Base-by-base conservation (phyloP, 176 grass and related monocot species). In the Eleusine coracana region DNA sequence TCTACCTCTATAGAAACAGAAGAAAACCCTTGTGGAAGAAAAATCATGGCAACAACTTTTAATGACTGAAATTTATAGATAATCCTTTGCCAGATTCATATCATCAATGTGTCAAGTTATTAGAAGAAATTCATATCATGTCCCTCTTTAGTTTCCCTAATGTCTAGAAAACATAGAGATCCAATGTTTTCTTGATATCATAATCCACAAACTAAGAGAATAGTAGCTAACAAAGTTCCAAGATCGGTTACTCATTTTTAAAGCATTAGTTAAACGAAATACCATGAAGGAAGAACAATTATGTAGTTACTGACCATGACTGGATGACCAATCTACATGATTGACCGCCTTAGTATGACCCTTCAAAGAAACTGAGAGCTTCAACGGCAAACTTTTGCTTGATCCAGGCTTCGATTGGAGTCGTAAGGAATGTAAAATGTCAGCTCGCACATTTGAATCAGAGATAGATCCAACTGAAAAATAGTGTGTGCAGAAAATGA, bases 271-370 rank as follows among this genome's bases (percentile, higher is more conserved):
- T 1, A 41, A 76, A 42, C 11, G 2, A 34, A 67, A 50, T 52
- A 20, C 23, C 25, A 1, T 0, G 29, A 5, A 68, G 8, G 4
- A 67, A 15, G 44, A 44, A 89, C 50, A 21, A 78, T 38, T 72
- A 88, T 79, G 44, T 40, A 23, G 60, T 63, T 84, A 89, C 88
- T 62, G 28, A 92, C 95, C 90, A 86, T 97, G 86, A 67, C 71
- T 94, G 1, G 76, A 62, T 7, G 95, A 94, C 95, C 95, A 97
- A 48, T 92, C 88, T 59, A 97, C 37, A 75, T 81, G 87, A 79
- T 92, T 97, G 78, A 92, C 86, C 86, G 90, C 86, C 69, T 81
- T 89, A 77, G 38, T 85, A 84, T 97, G 95, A 67, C 81, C 79
- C 15, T 36, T 55, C 76, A 97, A 86, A 63, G 88, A 87, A 82